These are phyloP conservation scores for Colletotrichum sp. DNA, from an alignment of 2,329 filamentous ascomycete species.

Conservation along the genomic window DNA sequence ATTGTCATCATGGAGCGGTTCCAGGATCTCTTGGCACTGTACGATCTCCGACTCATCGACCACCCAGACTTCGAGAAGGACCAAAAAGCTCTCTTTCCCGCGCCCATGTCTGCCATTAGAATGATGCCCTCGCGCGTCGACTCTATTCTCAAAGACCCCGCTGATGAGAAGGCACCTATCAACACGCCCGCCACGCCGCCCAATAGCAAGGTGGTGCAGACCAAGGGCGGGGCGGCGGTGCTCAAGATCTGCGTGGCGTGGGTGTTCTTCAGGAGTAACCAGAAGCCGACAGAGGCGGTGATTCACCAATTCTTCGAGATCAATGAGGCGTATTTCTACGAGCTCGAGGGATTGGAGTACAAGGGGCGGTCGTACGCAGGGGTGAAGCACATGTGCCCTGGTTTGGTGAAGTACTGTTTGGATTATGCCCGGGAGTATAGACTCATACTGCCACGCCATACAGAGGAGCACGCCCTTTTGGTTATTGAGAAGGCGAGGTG, in stretches of 20 bases:
- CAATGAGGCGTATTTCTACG: neutral
- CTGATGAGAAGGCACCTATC: neutral
- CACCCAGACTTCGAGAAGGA: neutral
- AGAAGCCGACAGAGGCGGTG: neutral
- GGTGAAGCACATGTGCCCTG: neutral
- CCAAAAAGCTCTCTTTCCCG: neutral
- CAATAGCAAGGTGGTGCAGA: neutral
- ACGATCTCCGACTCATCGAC: neutral
- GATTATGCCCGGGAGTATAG: neutral
- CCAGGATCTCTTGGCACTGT: neutral
- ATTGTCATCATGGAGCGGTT: slow-evolving; percentile 7
- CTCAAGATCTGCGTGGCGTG: slow-evolving; percentile 9
- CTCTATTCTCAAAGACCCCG: neutral
- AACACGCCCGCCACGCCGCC: neutral
- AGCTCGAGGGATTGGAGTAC: slow-evolving; percentile 4
- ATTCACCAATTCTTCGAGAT: slow-evolving; percentile 7
- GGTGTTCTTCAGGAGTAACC: neutral
- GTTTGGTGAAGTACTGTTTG: neutral
- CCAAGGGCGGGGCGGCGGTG: neutral
- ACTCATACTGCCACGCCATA: neutral
- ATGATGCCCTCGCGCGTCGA: neutral
- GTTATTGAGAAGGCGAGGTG: neutral
- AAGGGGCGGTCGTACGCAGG: neutral
- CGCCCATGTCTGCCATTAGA: neutral
- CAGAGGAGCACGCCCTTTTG: neutral